Percentiles rank a stretch among this genome's conserved stretches.
phyloP scores from a whole-genome alignment of 2,329 filamentous ascomycete species.

The Macrophomina phaseolina region DNA sequence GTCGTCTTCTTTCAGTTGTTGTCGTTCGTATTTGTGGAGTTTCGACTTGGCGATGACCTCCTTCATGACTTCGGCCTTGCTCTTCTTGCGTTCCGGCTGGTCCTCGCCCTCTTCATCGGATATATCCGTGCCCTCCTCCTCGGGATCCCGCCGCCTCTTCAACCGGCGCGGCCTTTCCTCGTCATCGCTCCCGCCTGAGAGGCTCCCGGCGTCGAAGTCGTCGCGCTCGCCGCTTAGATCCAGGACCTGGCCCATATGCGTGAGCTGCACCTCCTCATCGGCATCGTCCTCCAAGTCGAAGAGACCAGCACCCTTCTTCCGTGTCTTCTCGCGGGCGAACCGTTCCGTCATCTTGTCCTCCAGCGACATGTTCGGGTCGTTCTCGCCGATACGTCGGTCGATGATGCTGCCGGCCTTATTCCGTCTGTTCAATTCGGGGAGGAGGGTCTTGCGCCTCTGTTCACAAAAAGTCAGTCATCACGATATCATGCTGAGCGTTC shows the following conservation, averaged over 20 bases:
- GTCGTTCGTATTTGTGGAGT: constrained; percentile 90
- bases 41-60: constrained; percentile 98
- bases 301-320: constrained; percentile 73
- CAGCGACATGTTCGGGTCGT: constrained; percentile 89
- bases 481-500: constrained; percentile 1
- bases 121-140: constrained; percentile 55
- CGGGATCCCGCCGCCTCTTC: constrained; percentile 53
- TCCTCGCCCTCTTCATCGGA: constrained; percentile 55
- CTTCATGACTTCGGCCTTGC: constrained; percentile 96
- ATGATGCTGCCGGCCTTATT: constrained; percentile 93
- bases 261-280: constrained; percentile 70
- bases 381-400: constrained; percentile 93
- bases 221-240: constrained; percentile 68
- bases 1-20: constrained; percentile 90
- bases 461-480: not conserved
- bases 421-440: constrained; percentile 87
- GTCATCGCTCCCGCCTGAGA: constrained; percentile 58
- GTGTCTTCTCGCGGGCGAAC: constrained; percentile 87
- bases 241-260: constrained; percentile 81
- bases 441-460: constrained; percentile 77
- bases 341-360: constrained; percentile 92
- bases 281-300: constrained; percentile 92
- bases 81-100: constrained; percentile 84
- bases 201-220: constrained; percentile 80
- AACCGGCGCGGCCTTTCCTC: constrained; percentile 46